A percentile compares a stretch with the other conserved stretches of the same genome.
phyloP scores from a whole-genome alignment of 2,329 filamentous ascomycete species.

The Aureobasidium sp. region DNA sequence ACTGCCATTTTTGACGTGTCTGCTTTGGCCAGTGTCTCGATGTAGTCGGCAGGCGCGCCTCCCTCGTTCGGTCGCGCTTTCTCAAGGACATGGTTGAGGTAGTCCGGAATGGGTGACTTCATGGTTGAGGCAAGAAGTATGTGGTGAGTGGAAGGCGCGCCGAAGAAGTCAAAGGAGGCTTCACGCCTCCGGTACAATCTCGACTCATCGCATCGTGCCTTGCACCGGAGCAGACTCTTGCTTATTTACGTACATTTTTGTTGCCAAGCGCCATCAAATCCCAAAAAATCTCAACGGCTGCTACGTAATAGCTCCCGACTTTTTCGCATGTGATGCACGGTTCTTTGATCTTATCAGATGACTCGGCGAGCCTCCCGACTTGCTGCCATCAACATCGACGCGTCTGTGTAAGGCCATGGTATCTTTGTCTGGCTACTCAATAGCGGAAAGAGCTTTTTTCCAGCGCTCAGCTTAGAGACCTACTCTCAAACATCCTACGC shows the following conservation, averaged over 20 bases:
- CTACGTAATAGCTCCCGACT: not conserved
- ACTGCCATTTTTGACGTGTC: constrained; percentile 36
- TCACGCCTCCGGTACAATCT: not conserved
- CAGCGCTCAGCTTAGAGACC: not conserved
- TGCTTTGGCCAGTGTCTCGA: constrained; percentile 34
- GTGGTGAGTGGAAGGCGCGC: not conserved
- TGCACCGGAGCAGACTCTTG: not conserved
- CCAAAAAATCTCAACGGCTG: not conserved
- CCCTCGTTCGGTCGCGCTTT: constrained; percentile 19
- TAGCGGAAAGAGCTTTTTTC: not conserved
- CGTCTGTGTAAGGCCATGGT: not conserved
- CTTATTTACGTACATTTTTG: constrained; percentile 1
- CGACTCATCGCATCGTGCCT: not conserved
- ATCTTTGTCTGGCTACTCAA: not conserved
- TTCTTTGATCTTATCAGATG: not conserved
- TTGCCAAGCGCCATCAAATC: not conserved
- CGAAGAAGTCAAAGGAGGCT: not conserved
- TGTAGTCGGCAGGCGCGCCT: constrained; percentile 33
- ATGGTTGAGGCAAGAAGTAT: constrained; percentile 8
- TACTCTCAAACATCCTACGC: constrained; percentile 4
- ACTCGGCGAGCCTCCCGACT: not conserved
- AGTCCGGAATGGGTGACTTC: constrained; percentile 24
- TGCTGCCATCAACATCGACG: not conserved
- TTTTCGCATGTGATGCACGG: not conserved
- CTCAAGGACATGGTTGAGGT: constrained; percentile 21